Conservation (phyloP, 2,329 filamentous ascomycete genomes). For the Xylariaceae sp. region DNA sequence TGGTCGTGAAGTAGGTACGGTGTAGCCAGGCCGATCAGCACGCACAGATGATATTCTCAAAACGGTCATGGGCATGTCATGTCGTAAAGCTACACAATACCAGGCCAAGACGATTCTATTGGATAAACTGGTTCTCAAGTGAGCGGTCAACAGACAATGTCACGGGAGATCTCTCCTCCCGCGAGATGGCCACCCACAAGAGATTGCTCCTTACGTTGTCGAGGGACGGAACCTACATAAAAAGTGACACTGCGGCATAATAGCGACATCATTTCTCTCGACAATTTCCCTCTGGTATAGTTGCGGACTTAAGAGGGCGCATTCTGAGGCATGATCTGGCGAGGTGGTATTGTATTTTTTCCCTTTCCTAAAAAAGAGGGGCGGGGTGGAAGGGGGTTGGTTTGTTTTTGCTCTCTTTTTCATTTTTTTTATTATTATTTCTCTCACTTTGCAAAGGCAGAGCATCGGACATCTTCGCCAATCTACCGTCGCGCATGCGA, state of each 20-base stretch:
- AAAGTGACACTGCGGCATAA: slow-evolving; percentile 4
- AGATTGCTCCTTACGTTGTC: slow-evolving; percentile 9
- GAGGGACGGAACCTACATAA: background rate
- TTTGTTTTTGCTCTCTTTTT: background rate
- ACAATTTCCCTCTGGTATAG: slow-evolving; percentile 11
- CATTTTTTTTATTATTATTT: too few relatives aligned
- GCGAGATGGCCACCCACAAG: slow-evolving; percentile 4
- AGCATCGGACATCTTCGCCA: slow-evolving; percentile 12
- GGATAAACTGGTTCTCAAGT: slow-evolving; percentile 20
- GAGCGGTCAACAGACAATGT: slow-evolving; percentile 28
- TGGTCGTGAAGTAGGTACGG: background rate
- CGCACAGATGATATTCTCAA: background rate
- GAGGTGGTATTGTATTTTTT: background rate
- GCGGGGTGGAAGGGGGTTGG: background rate
- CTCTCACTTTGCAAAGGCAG: slow-evolving; percentile 3
- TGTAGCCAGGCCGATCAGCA: slow-evolving; percentile 18
- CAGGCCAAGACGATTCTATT: slow-evolving; percentile 21
- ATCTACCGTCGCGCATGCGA: slow-evolving; percentile 19
- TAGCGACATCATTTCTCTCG: slow-evolving; percentile 6
- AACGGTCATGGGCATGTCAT: background rate
- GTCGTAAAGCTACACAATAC: slow-evolving; percentile 12
- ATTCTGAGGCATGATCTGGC: slow-evolving; percentile 10
- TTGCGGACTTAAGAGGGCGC: slow-evolving; percentile 8
- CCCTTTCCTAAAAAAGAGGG: background rate
- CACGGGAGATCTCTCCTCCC: slow-evolving; percentile 1